Evolutionary conservation across 192 early-diverging fungal genomes (phyloP), one percentile per base, ranked within the genome.

Genomic region (Pilaira anomala): DNA sequence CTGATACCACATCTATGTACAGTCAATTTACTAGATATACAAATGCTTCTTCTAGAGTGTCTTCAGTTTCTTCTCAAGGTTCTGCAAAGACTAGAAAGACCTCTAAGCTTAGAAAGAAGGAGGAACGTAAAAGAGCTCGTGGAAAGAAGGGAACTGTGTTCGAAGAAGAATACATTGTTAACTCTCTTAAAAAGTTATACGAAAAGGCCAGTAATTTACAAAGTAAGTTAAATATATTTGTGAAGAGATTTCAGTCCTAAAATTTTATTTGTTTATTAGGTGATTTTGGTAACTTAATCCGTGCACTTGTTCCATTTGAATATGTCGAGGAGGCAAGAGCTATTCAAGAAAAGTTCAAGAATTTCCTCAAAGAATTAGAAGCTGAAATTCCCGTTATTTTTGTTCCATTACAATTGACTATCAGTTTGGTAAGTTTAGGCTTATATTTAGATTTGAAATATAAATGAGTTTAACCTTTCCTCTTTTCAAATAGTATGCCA

Each of bases 1-100:
- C 95, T 0, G 96, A 98, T 68, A 96, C 96, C 6, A 90, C 91
- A 3, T 94, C 93, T 5, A 93, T 96, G 92, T 88, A 87, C 21
- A 95, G 91, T 65, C 83, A 86, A 50, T 89, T 91, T 63, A 96
- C 89, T 48, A 84, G 87, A 11, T 89, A 88, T 59, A 92, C 92
- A 7, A 78, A 68, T 7, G 83, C 86, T 8, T 80, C 83, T 33
- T 81, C 85, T 19, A 77, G 85, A 22, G 69, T 84, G 1, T 84
- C 82, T 5, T 82, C 83, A n/a, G 77, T 76, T 3, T 82, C 82
- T n/a, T 66, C 73, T 21, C 30, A 45, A 54, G 28, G 28, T 24
- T 57, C 55, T 57, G 55, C 55, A 48, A 40, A 58, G 12, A 62
- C 39, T 46, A 83, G 81, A 18, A 85, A 88, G 72, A 88, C 84